Evolutionary conservation across 225 moss, liverwort and hornwort genomes (phyloP), one percentile per base, ranked within the genome.

Genomic region (Polytrichum formosum): DNA sequence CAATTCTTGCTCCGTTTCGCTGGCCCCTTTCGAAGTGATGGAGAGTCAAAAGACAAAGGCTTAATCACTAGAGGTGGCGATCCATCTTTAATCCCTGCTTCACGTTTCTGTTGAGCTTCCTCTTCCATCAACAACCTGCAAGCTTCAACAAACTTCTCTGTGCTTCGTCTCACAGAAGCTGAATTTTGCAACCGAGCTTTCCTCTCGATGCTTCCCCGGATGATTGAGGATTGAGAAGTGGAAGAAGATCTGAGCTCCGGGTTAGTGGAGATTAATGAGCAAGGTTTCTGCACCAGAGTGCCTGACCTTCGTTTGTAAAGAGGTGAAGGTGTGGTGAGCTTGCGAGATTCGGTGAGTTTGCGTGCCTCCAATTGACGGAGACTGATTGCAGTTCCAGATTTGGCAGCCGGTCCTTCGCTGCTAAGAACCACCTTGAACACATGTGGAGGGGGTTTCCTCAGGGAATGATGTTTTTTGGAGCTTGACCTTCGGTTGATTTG

Each of bases 51-150:
- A 7, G 55, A 26, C 31, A 80, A 27, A 1, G 80, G 75, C 31
- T 72, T 72, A 54, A 75, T 75, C 16, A 64, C 64, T 53, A 72
- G 9, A 8, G 75, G 75, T 28, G 75, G 63, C 2, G 70, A 54
- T 2, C 54, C 60, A 3, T 67, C 22, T 20, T 10, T 26, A 33
- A 69, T 53, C 6, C 70, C 70, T 35, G 53, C 64, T 26, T 69
- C 65, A 29, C 75, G 67, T 55, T 72, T 75, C 7, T 68, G 53
- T 2, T 68, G 72, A 16, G 75, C 72, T 8, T 75, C 72, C 68
- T 80, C 75, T 26, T 80, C 80, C 72, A 75, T 80, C 64, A 75
- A 64, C 8, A 68, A 71, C 68, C 80, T 75, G 68, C 75, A 80
- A 18, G 80, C 80, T 72, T 75, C 75, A 7, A 75, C 80, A 26